These are phyloP conservation scores for Fusarium sp. DNA, from an alignment of 2,329 filamentous ascomycete genomes.

Conservation along the genomic window DNA sequence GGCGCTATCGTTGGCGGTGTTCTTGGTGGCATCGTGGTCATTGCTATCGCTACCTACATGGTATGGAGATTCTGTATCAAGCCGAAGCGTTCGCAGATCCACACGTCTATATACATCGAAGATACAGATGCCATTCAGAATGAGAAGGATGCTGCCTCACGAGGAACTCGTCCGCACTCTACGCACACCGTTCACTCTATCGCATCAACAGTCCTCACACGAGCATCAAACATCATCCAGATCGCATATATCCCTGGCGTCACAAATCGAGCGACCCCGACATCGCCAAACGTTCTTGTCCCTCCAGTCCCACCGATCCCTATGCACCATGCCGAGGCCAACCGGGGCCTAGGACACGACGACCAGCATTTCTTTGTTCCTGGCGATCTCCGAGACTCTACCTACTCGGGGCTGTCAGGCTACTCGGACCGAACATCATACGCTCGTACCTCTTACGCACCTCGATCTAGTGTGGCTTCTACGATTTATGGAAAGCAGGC, in stretches of 20 bases:
- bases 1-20: constrained; percentile 94
- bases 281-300: constrained; percentile 82
- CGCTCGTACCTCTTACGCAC: constrained; percentile 66
- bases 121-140: constrained; percentile 57
- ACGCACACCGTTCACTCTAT: constrained; percentile 90
- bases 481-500: constrained; percentile 95
- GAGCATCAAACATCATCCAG: constrained; percentile 98
- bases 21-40: constrained; percentile 79
- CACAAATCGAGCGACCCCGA: constrained; percentile 86
- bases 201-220: constrained; percentile 92
- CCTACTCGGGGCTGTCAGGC: constrained; percentile 80
- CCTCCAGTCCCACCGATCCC: constrained; percentile 96
- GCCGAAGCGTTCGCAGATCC: constrained; percentile 72
- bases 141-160: constrained; percentile 57
- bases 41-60: constrained; percentile 79
- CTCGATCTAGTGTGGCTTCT: constrained; percentile 82
- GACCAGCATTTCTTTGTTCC: constrained; percentile 96
- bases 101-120: constrained; percentile 64
- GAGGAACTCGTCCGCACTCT: constrained; percentile 70
- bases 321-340: constrained; percentile 62
- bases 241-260: constrained; percentile 99
- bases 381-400: constrained; percentile 88
- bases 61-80: constrained; percentile 91
- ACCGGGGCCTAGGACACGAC: constrained; percentile 63
- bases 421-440: constrained; percentile 70